phyloP scores from a whole-genome alignment of 2,329 filamentous ascomycete genomes.

The Talaromyces sp. region DNA sequence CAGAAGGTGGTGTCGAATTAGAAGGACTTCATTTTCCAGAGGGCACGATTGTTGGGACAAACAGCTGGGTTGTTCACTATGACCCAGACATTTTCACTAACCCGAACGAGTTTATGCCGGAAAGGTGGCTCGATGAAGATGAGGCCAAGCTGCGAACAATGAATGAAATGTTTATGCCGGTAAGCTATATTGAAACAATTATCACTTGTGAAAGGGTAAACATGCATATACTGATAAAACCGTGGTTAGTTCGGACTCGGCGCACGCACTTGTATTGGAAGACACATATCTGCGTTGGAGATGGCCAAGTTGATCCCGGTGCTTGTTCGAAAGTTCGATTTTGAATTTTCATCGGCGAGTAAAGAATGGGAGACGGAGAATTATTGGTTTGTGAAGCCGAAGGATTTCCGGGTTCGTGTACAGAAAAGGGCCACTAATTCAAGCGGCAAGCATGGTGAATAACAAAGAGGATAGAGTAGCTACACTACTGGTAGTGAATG shows the following conservation, averaged over 20 bases:
- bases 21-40: constrained; percentile 20
- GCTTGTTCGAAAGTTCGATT: constrained; percentile 15
- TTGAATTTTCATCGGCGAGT: background rate
- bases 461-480: background rate
- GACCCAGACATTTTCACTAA: constrained; percentile 18
- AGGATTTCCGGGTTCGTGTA: background rate
- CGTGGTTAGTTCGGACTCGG: constrained; percentile 18
- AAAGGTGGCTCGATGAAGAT: constrained; percentile 21
- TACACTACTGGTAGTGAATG: background rate
- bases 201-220: background rate
- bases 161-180: constrained; percentile 8
- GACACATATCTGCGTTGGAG: constrained; percentile 21
- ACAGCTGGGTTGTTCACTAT: constrained; percentile 11
- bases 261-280: constrained; percentile 19
- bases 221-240: background rate
- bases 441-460: background rate
- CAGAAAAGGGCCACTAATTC: background rate
- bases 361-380: constrained; percentile 1
- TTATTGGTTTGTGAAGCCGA: constrained; percentile 2
- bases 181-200: background rate
- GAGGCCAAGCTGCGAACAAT: constrained; percentile 17
- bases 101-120: constrained; percentile 21
- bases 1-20: constrained; percentile 7
- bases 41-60: constrained; percentile 37
- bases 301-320: constrained; percentile 21